These are phyloP conservation scores for Melampsora americana DNA, from an alignment of 1,284 basidiomycete species.

Conservation along the genomic window DNA sequence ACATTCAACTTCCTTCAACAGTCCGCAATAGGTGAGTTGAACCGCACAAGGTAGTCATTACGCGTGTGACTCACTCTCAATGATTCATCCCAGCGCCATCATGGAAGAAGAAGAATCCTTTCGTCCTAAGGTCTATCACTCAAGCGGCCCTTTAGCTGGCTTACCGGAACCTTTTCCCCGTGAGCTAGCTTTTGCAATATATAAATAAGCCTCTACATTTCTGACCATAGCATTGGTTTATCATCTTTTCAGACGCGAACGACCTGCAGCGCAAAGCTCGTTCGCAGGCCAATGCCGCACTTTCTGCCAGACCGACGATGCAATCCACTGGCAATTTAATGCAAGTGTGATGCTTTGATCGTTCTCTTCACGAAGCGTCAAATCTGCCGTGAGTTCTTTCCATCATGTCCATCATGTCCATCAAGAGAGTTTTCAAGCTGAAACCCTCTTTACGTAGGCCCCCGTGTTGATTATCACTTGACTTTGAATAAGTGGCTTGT, in stretches of 20 bases:
- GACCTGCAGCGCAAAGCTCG: conserved; percentile 42
- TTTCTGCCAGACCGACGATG: conserved; percentile 25
- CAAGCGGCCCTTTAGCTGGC: conserved; percentile 68
- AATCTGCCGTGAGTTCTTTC: too few species aligned
- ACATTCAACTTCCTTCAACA: conserved; percentile 41
- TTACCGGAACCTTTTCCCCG: conserved; percentile 71
- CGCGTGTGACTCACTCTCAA: not conserved
- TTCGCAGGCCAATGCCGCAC: conserved; percentile 44
- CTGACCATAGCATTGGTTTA: not conserved
- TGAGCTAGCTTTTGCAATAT: conserved; percentile 11
- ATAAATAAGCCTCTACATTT: not conserved
- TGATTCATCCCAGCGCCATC: conserved; percentile 54
- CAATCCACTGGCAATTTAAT: not conserved
- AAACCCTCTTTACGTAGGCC: too few species aligned
- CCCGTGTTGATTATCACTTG: too few species aligned
- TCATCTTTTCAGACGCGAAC: conserved; percentile 31
- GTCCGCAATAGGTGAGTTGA: conserved; percentile 51
- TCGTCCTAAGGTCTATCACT: conserved; percentile 78
- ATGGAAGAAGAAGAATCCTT: conserved; percentile 77
- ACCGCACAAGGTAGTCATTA: not conserved
- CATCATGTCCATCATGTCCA: too few species aligned
- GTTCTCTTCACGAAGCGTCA: too few species aligned
- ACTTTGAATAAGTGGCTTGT: too few species aligned
- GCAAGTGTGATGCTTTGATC: not conserved
- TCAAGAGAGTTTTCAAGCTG: too few species aligned